Base-by-base conservation (phyloP, 2,329 filamentous ascomycete genomes). In the Monosporascus sp. region DNA sequence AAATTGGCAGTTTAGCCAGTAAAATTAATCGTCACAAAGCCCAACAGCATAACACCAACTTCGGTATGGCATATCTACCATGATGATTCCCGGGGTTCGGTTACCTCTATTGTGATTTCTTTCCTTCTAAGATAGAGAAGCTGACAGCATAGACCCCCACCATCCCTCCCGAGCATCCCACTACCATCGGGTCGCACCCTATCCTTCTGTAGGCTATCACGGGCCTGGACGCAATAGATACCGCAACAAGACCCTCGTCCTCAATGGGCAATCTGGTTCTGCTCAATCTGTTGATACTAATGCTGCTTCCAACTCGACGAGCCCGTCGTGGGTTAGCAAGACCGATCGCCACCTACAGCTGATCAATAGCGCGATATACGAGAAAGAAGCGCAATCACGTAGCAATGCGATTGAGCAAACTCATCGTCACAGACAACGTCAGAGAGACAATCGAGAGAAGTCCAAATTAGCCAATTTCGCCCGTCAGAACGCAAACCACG, bases 1-100 rank as follows among this genome's bases (percentile, higher is more conserved):
- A 74, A 59, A 84, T 84, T 65, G 71, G 75, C 62, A 74, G 74
- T 43, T 67, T 81, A 50, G 76, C 80, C 53, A 75, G 78, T 78
- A 67, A 89, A 71, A 93, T 94, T 67, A 91, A 91, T 68, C 83
- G 85, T 50, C 86, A 89, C 73, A 91, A 89, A 69, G 88, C 81
- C 58, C 80, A 86, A 58, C 78, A 81, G 59, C 67, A 75, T 37
- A 74, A 74, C 41, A 54, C 71, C 38, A 65, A 60, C n/a, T 56
- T 71, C 37, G 58, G 63, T 65, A 63, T 22, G 31, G 47, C 37
- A 20, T 46, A 24, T 31, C 43, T 17, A 20, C 14, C 7, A 48
- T 5, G 26, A 14, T 49, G 8, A 44, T 45, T 46, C 47, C n/a
- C 26, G 19, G 16, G 11, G 22, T 37, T 37, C 17, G 14, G 5